Evolutionary conservation across 139 green algal genomes (phyloP).

Genomic region (Auxenochlorella pyrenoidosa): DNA sequence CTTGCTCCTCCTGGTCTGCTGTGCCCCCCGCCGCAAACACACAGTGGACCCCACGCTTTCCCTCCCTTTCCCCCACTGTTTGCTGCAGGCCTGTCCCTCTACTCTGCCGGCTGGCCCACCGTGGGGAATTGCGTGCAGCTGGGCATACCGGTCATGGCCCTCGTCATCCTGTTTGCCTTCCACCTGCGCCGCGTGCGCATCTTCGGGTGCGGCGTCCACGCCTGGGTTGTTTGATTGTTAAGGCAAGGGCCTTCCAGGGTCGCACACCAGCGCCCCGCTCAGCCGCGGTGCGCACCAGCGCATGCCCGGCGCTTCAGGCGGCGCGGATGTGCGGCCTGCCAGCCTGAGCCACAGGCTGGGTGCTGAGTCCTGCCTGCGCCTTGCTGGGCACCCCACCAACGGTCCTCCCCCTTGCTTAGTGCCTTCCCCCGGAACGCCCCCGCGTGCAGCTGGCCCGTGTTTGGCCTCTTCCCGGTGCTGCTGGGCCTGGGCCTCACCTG

Average conservation of each 20-base stretch:
- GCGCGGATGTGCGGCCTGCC: too few species aligned
- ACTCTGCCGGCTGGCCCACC: constrained; percentile 35
- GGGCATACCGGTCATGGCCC: constrained; percentile 58
- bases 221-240: not conserved
- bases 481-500: constrained; percentile 49
- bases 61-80: too few species aligned
- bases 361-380: too few species aligned
- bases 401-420: not conserved
- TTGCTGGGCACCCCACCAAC: too few species aligned
- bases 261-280: too few species aligned
- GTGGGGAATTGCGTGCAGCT: constrained; percentile 67
- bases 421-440: not conserved
- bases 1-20: too few species aligned
- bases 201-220: not conserved
- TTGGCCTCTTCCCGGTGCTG: constrained; percentile 64
- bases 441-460: constrained; percentile 49
- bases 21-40: too few species aligned
- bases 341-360: too few species aligned
- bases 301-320: too few species aligned
- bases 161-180: constrained; percentile 70
- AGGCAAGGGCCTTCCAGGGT: too few species aligned
- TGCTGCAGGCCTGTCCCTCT: constrained; percentile 37
- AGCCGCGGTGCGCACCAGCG: too few species aligned
- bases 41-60: too few species aligned
- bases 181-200: constrained; percentile 53